A percentile compares a stretch with the other conserved stretches of the same genome.
phyloP scores from a whole-genome alignment of 2,329 filamentous ascomycete genomes.

The Neonectria punicea region DNA sequence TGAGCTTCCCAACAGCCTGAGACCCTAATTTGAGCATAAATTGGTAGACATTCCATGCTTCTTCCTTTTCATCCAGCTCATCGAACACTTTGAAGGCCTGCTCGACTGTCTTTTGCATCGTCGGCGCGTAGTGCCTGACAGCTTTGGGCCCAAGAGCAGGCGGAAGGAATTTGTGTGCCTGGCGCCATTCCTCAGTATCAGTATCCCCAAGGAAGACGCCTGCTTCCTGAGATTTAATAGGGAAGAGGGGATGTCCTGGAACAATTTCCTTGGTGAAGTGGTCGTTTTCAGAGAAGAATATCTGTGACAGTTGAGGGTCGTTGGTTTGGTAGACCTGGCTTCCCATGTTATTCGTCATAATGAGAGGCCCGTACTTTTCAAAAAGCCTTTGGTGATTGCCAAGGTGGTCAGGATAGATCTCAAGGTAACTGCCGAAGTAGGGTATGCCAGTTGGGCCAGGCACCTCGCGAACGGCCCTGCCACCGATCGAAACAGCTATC shows the following conservation, averaged over 20 bases:
- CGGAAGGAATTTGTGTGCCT: slow-evolving; percentile 70
- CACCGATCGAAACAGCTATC: slow-evolving; percentile 59
- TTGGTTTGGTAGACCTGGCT: slow-evolving; percentile 62
- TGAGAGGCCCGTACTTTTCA: slow-evolving; percentile 61
- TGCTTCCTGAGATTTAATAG: slow-evolving; percentile 54
- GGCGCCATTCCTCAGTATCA: slow-evolving; percentile 59
- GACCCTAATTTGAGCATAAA: slow-evolving; percentile 62
- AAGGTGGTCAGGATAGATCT: slow-evolving; percentile 67
- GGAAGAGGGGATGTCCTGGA: slow-evolving; percentile 59
- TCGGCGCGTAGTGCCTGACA: slow-evolving; percentile 68
- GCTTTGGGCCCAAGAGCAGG: slow-evolving; percentile 69
- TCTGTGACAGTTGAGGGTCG: slow-evolving; percentile 55
- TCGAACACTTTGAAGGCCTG: slow-evolving; percentile 61
- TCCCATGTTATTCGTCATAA: slow-evolving; percentile 64
- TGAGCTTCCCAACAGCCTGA: slow-evolving; percentile 56
- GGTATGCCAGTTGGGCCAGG: slow-evolving; percentile 61
- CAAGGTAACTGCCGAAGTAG: slow-evolving; percentile 64
- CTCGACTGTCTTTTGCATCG: slow-evolving; percentile 66
- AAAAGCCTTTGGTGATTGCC: slow-evolving; percentile 67
- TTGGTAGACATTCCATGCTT: slow-evolving; percentile 60
- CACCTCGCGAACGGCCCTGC: slow-evolving; percentile 58
- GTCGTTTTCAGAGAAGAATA: slow-evolving; percentile 59
- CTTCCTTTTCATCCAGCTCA: slow-evolving; percentile 58
- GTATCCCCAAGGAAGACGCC: slow-evolving; percentile 63
- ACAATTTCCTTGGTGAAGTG: slow-evolving; percentile 65